Evolutionary conservation across 2,329 filamentous ascomycete species (phyloP).

Genomic region (Beauveria asiatica): DNA sequence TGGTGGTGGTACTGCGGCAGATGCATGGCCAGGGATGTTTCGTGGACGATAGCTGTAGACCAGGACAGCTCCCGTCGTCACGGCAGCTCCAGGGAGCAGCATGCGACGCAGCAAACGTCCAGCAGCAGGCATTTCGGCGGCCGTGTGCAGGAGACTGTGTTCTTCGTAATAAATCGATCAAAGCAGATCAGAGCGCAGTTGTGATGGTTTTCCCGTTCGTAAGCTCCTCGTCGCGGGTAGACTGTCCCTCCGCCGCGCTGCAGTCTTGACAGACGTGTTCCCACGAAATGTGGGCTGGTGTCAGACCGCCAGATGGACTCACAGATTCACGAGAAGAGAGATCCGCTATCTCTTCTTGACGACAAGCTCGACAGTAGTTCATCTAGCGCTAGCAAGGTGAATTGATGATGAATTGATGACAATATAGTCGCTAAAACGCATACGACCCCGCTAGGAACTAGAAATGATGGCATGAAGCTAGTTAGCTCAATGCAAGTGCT

Average conservation of each 20-base stretch:
- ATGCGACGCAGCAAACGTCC: conserved; percentile 31
- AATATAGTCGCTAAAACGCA: neutral
- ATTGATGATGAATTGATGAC: neutral
- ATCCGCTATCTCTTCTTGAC: neutral
- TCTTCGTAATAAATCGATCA: neutral
- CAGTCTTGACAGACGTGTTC: neutral
- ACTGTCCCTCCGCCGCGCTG: neutral
- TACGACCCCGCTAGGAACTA: neutral
- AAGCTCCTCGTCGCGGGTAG: neutral
- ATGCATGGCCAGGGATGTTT: conserved; percentile 62
- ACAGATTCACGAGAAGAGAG: neutral
- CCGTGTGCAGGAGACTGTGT: neutral
- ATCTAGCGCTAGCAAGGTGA: neutral
- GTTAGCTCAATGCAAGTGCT: neutral
- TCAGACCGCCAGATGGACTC: neutral
- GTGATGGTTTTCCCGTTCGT: neutral
- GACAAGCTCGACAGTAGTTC: neutral
- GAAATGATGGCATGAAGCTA: neutral
- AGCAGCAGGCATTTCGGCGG: conserved; percentile 1
- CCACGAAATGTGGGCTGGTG: neutral
- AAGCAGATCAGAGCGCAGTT: neutral
- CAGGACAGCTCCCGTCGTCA: conserved; percentile 36
- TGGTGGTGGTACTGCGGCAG: conserved; percentile 60
- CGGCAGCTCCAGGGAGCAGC: conserved; percentile 33
- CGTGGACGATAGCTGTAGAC: conserved; percentile 56